Evolutionary conservation across 345 rosid species (phyloP), one percentile per base, ranked within the genome.

Genomic region (Eucalyptus erythrocorys): DNA sequence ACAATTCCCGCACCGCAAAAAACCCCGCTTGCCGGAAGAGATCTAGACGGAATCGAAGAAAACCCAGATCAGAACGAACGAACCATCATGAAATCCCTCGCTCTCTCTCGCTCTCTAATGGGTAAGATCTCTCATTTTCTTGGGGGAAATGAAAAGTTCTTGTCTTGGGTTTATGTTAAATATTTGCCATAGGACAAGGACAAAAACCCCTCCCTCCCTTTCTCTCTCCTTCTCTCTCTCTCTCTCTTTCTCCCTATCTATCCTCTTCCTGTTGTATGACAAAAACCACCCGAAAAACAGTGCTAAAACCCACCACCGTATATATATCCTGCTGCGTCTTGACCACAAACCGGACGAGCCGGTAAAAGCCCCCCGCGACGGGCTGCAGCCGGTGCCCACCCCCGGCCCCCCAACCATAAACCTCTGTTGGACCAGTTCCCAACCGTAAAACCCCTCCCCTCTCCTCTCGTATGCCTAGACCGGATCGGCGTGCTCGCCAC

Each of bases 241-340:
- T 17, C 61, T 57, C 68, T 27, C 64, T 57, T 14, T 14, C 82
- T 37, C 14, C 7, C 82, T 76, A 3, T 76, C 82, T 40, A 11
- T 40, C 47, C 30, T 76, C 82, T 19, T 71, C 45, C 71, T 64
- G 24, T 3, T 22, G 82, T 10, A 37, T 90, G 89, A 89, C 49
- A 91, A 79, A 92, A 92, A 89, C 91, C 92, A 92, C 90, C 89
- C 26, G 4, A 64, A 17, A 57, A 90, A 81, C 59, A 86, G 92
- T 42, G 90, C 96, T 92, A 91, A 95, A 96, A 94, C 98, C 98
- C 92, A 93, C 80, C 48, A 16, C 87, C 76, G 15, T n/a, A 80
- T 50, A 81, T 48, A 88, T 80, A 57, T 57, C 45, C 34, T 30
- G 16, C 47, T 3, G 45, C 43, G 17, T 57, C 13, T 48, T 55